Conservation (phyloP, 805 yeast species). For the Tetrapisispora taiwanensis region DNA sequence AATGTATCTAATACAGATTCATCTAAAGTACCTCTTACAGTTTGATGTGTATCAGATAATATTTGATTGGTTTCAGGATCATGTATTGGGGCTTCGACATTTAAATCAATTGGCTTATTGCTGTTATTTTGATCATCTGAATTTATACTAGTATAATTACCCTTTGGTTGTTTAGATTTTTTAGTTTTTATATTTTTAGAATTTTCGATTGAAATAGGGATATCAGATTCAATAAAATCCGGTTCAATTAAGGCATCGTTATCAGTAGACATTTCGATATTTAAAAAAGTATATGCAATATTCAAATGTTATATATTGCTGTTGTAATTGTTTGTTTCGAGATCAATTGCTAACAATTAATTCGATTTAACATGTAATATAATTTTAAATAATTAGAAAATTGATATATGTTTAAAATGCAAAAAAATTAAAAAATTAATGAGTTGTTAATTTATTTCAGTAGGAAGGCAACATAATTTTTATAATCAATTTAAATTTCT, state of each 20-base stretch:
- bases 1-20: slow-evolving; percentile 23
- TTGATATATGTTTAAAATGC: neutral
- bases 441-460: slow-evolving; percentile 17
- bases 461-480: slow-evolving; percentile 35
- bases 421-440: slow-evolving; percentile 4
- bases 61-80: neutral
- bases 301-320: no score
- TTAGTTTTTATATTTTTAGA: neutral
- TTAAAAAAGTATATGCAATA: no score
- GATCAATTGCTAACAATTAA: no score
- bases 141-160: neutral
- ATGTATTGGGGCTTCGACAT: no score
- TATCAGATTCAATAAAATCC: slow-evolving; percentile 20
- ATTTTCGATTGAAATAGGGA: neutral
- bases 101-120: neutral
- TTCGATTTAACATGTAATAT: no score
- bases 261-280: neutral
- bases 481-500: slow-evolving; percentile 23
- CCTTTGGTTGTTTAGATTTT: neutral
- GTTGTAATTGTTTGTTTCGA: no score
- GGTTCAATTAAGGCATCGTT: slow-evolving; percentile 18
- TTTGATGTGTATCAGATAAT: neutral
- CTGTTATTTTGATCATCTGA: neutral
- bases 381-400: neutral
- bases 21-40: slow-evolving; percentile 26